phyloP scores from a whole-genome alignment of 306 rosid species.

The Elaeagnus macrophylla region DNA sequence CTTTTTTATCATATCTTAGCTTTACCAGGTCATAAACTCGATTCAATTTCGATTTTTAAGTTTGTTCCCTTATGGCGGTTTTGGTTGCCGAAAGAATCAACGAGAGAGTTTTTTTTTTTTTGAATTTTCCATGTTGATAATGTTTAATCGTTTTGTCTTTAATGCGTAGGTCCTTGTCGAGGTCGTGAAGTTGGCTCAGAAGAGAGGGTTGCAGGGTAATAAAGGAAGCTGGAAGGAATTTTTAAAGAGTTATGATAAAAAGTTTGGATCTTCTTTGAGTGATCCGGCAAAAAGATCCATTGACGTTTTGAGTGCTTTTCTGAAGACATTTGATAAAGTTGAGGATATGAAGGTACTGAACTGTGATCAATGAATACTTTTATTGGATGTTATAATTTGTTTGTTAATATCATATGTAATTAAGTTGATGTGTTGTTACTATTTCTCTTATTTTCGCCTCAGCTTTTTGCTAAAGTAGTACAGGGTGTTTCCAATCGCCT shows the following conservation, averaged over 20 bases:
- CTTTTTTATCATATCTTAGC: background rate
- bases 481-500: constrained; percentile 43
- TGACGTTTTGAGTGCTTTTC: constrained; percentile 48
- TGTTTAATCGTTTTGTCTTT: background rate
- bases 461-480: constrained; percentile 51
- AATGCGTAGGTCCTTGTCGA: constrained; percentile 54
- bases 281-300: constrained; percentile 64
- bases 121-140: no score
- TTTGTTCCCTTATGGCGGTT: no score
- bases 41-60: no score
- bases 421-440: background rate
- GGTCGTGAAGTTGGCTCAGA: constrained; percentile 57
- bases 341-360: constrained; percentile 50
- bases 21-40: no score
- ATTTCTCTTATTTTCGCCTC: constrained; percentile 7
- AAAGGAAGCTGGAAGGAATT: constrained; percentile 81
- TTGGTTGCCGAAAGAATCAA: no score
- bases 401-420: constrained; percentile 4
- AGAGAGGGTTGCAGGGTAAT: constrained; percentile 53
- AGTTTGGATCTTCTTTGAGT: constrained; percentile 57
- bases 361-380: background rate
- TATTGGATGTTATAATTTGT: background rate
- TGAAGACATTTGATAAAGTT: constrained; percentile 47
- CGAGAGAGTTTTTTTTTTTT: no score
- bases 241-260: constrained; percentile 38